A percentile compares a stretch with the other conserved stretches of the same genome.
Conservation (phyloP, 805 yeast species). For the Geotrichum ghanense region DNA sequence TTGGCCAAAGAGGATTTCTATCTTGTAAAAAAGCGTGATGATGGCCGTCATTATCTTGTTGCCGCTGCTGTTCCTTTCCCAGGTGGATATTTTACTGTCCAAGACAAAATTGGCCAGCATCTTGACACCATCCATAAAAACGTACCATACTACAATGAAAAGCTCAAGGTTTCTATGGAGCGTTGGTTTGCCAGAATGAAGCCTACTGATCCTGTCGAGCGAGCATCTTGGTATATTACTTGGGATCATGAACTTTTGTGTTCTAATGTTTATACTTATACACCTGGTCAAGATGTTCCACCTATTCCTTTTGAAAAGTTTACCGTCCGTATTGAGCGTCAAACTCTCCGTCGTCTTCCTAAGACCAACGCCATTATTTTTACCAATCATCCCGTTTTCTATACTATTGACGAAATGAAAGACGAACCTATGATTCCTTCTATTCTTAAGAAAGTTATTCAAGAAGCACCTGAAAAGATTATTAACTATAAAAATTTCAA, state of each 20-base stretch:
- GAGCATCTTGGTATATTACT: slow-evolving; percentile 65
- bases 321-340: slow-evolving; percentile 63
- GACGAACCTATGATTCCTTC: slow-evolving; percentile 66
- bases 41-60: slow-evolving; percentile 48
- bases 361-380: slow-evolving; percentile 54
- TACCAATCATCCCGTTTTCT: slow-evolving; percentile 68
- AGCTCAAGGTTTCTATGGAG: slow-evolving; percentile 59
- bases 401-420: slow-evolving; percentile 64
- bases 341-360: slow-evolving; percentile 58
- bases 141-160: slow-evolving; percentile 60
- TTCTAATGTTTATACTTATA: slow-evolving; percentile 43
- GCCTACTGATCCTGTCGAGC: slow-evolving; percentile 51
- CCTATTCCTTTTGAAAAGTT: slow-evolving; percentile 39
- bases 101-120: slow-evolving; percentile 46
- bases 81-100: slow-evolving; percentile 62
- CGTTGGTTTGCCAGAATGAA: slow-evolving; percentile 57
- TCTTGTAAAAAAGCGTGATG: slow-evolving; percentile 42
- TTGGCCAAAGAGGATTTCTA: slow-evolving; percentile 72
- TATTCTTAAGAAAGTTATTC: slow-evolving; percentile 46
- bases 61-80: slow-evolving; percentile 77
- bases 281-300: slow-evolving; percentile 34
- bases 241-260: slow-evolving; percentile 58
- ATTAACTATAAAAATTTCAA: slow-evolving; percentile 53
- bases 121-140: slow-evolving; percentile 54
- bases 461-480: slow-evolving; percentile 57